Percentiles rank a stretch among this genome's conserved stretches.
phyloP scores from a whole-genome alignment of 1,139 yeast species.

The Magnusiomyces sp. region DNA sequence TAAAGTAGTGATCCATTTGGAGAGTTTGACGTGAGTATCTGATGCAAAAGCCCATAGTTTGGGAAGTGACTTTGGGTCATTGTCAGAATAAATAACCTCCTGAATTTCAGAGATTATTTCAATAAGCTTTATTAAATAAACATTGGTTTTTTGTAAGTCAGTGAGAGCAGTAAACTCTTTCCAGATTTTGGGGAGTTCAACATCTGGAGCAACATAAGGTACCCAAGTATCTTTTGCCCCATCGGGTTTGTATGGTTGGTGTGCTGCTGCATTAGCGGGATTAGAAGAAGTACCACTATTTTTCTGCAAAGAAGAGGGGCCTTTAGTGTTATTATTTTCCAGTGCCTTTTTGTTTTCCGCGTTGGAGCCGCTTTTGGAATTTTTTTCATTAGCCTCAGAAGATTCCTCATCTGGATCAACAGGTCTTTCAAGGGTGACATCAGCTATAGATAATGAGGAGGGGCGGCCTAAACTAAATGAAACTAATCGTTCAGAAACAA shows the following conservation, averaged over 20 bases:
- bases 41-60: conserved; percentile 14
- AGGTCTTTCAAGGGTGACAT: conserved; percentile 17
- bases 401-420: background rate
- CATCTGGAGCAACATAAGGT: conserved; percentile 11
- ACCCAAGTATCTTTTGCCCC: conserved; percentile 11
- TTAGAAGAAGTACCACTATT: conserved; percentile 12
- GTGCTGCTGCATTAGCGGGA: no score
- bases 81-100: conserved; percentile 14
- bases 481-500: conserved; percentile 23
- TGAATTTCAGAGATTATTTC: conserved; percentile 15
- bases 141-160: conserved; percentile 5
- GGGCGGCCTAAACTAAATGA: conserved; percentile 23
- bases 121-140: conserved; percentile 10
- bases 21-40: conserved; percentile 15
- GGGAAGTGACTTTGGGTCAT: conserved; percentile 7
- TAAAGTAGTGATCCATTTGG: conserved; percentile 19
- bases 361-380: conserved; percentile 15
- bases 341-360: background rate
- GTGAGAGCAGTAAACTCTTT: conserved; percentile 13
- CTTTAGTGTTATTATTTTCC: conserved; percentile 8
- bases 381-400: conserved; percentile 13
- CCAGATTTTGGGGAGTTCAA: conserved; percentile 11
- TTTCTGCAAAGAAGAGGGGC: conserved; percentile 5
- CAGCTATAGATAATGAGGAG: conserved; percentile 19
- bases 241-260: conserved; percentile 10